Evolutionary conservation across 1,284 basidiomycete genomes (phyloP), one percentile per base, ranked within the genome.

Genomic region (Ceratobasidium sp.): DNA sequence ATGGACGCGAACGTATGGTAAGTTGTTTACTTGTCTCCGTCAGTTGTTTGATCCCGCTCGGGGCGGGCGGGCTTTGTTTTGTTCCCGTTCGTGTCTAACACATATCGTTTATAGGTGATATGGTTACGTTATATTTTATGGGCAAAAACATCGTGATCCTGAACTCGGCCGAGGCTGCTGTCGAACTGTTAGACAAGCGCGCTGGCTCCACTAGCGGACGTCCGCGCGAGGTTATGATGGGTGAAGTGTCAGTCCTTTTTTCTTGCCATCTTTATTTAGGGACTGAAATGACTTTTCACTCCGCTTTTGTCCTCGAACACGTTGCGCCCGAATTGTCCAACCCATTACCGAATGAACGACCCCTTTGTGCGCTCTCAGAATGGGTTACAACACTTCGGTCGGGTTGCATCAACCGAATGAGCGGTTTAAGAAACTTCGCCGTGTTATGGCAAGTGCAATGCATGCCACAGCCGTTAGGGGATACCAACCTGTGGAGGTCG

Each of bases 191-290:
- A 78, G 91, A 92, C 78, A 90, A 88, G 81, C 88, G 89, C 39
- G 90, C 91, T 26, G 85, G 86, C 7, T 89, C 92, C 74, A 93
- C 93, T 82, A 89, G 90, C 26, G 91, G 93, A 83, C 92, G 90
- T 80, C 90, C 91, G 0, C 84, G 85, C 45, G 84, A 92, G 45
- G 85, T 90, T 71, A 93, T 93, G 92, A 85, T 85, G 3, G 85
- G 85, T 4, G 85, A 93, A 78, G 85, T 93, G 81, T 86, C 80
- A 65, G 84, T 82, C 7, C 31, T 51, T 58, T 31, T 58, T 47
- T 45, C 11, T 76, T 33, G n/a, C 76, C 26, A 31, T 33, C 49
- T 33, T 61, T 23, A 51, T 53, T 2, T 75, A 64, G 64, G 26
- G 20, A 31, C 20, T 37, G 45, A 56, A 23, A 60, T 37, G 23